Evolutionary conservation across 306 rosid genomes (phyloP).

Genomic region (Medicago lupulina): DNA sequence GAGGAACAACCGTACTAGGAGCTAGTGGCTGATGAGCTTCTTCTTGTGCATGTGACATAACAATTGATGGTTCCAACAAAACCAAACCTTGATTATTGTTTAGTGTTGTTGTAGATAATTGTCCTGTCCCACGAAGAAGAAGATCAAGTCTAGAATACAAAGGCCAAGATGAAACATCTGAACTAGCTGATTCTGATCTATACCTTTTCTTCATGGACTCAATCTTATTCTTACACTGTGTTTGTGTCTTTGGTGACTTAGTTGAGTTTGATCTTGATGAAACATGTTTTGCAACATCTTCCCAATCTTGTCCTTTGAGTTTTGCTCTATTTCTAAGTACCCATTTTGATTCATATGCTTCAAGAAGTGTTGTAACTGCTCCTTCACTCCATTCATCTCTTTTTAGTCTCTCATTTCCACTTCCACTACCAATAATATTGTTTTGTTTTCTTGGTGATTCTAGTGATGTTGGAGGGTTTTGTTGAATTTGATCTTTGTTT

Average conservation of each 20-base stretch:
- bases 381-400: constrained; percentile 99
- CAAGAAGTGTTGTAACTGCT: constrained; percentile 84
- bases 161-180: constrained; percentile 90
- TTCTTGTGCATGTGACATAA: constrained; percentile 41
- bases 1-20: constrained; percentile 35
- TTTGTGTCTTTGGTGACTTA: constrained; percentile 81
- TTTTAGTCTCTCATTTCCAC: constrained; percentile 72
- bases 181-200: constrained; percentile 76
- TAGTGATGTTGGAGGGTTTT: constrained; percentile 15
- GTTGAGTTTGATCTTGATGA: constrained; percentile 68
- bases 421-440: not conserved
- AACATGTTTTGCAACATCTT: constrained; percentile 77
- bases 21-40: constrained; percentile 31
- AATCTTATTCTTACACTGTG: constrained; percentile 98
- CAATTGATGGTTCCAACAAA: constrained; percentile 58
- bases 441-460: constrained; percentile 62
- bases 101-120: constrained; percentile 30
- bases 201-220: constrained; percentile 98
- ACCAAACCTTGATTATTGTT: constrained; percentile 50
- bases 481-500: not conserved
- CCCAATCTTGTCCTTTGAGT: constrained; percentile 97
- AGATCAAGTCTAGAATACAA: constrained; percentile 77
- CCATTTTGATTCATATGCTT: constrained; percentile 90
- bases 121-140: constrained; percentile 76
- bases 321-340: constrained; percentile 86